These are phyloP conservation scores for Tubosaeta sp. DNA, from an alignment of 768 basidiomycete species.

Conservation along the genomic window DNA sequence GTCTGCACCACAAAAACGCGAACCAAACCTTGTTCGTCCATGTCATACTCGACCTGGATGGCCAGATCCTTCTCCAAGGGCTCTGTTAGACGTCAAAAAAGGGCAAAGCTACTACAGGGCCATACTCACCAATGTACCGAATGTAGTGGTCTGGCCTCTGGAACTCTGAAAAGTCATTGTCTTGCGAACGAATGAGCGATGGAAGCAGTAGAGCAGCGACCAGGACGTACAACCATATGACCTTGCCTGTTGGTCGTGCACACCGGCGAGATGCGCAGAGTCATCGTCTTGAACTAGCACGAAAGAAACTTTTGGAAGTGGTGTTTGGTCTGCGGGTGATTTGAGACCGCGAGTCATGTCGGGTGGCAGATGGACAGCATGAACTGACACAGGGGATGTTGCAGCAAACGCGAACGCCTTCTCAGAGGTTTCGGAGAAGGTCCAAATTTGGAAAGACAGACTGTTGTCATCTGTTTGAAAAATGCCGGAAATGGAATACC, in stretches of 20 bases:
- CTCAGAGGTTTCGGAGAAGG: conserved; percentile 1
- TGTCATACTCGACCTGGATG: conserved; percentile 96
- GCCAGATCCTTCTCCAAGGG: conserved; percentile 91
- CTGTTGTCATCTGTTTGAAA: conserved; percentile 13
- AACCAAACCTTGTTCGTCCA: conserved; percentile 91
- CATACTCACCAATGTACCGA: conserved; percentile 73
- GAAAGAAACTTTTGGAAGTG: conserved; percentile 66
- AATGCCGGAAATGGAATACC: conserved; percentile 9
- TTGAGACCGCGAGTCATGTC: conserved; percentile 38
- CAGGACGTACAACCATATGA: conserved; percentile 67
- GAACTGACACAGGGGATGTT: conserved; percentile 16
- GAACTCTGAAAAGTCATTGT: conserved; percentile 69
- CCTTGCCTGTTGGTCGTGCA: conserved; percentile 57
- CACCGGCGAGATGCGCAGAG: conserved; percentile 56
- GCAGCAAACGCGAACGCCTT: conserved; percentile 8
- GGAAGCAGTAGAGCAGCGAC: not conserved
- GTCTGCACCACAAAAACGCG: not conserved
- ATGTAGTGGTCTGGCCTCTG: conserved; percentile 81
- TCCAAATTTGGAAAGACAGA: conserved; percentile 17
- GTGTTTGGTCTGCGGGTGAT: conserved; percentile 33
- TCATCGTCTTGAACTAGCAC: conserved; percentile 61
- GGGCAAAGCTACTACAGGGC: not conserved
- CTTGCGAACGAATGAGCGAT: conserved; percentile 32
- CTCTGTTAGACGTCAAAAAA: conserved; percentile 44
- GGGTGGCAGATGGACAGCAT: not conserved